Evolutionary conservation across 768 basidiomycete species (phyloP).

Genomic region (Kwoniella newhampshirensis): DNA sequence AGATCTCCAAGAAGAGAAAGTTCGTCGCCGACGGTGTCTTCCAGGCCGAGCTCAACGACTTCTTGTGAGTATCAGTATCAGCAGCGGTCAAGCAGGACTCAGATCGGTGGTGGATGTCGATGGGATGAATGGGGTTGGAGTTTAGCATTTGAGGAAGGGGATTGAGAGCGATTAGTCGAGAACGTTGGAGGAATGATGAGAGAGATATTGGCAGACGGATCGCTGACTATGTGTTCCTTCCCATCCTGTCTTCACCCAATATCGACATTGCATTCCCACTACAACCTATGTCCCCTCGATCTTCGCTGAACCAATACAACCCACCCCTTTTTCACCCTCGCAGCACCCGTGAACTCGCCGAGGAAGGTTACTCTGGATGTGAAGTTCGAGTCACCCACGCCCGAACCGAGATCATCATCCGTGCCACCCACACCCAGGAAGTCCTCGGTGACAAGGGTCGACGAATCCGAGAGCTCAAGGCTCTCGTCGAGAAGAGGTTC

Average conservation of each 20-base stretch:
- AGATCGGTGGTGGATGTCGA: neutral
- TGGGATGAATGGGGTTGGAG: neutral
- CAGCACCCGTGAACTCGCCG: constrained; percentile 77
- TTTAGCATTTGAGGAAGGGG: neutral
- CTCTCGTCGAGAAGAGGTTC: constrained; percentile 98
- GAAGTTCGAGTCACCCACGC: constrained; percentile 99
- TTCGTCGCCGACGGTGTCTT: constrained; percentile 98
- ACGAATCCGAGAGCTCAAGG: constrained; percentile 96
- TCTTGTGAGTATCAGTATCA: constrained; percentile 61
- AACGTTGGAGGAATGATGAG: neutral
- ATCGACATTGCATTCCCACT: constrained; percentile 1
- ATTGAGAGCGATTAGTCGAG: neutral
- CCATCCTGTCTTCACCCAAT: neutral
- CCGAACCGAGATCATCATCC: constrained; percentile 99
- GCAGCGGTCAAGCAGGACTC: neutral
- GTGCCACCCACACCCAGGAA: constrained; percentile 94
- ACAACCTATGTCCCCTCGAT: neutral
- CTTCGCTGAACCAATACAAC: constrained; percentile 56
- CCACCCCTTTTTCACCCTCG: neutral
- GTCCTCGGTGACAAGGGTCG: constrained; percentile 99
- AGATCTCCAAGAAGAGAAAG: constrained; percentile 95
- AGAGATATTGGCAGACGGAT: neutral
- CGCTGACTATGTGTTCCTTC: neutral
- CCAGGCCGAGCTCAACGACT: constrained; percentile 98
- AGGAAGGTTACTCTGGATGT: constrained; percentile 99